These are phyloP conservation scores for Jasminum sambac DNA, from an alignment of 257 asterid genomes.

Conservation along the genomic window DNA sequence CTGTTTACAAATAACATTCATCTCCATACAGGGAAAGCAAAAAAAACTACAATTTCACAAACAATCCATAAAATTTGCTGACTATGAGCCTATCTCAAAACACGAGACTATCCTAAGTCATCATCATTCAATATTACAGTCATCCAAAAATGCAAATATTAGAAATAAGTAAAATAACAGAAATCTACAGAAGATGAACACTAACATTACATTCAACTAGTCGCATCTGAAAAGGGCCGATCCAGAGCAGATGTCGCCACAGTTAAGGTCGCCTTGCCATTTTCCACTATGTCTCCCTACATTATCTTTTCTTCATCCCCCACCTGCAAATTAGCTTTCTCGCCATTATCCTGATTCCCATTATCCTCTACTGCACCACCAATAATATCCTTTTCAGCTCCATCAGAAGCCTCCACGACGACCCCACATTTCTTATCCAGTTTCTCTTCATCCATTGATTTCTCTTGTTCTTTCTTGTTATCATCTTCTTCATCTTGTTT, in stretches of 20 bases:
- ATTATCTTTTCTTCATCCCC: constrained; percentile 39
- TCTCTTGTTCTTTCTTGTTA: constrained; percentile 33
- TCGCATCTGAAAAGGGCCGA: constrained; percentile 64
- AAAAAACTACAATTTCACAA: not conserved
- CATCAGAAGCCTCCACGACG: constrained; percentile 10
- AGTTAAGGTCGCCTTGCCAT: constrained; percentile 45
- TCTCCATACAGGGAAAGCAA: not conserved
- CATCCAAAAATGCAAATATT: not conserved
- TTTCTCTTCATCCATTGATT: constrained; percentile 21
- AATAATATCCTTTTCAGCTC: constrained; percentile 12
- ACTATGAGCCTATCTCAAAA: not conserved
- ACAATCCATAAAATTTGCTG: not conserved
- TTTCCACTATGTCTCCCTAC: constrained; percentile 41
- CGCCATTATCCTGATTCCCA: constrained; percentile 25
- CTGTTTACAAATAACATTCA: not conserved
- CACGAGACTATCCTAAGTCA: not conserved
- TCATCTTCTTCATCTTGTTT: constrained; percentile 37
- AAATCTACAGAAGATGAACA: not conserved
- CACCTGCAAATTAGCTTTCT: constrained; percentile 21
- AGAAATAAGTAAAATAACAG: not conserved
- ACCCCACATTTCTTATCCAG: constrained; percentile 20
- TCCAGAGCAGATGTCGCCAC: constrained; percentile 38
- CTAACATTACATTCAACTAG: constrained; percentile 49
- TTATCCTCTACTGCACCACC: constrained; percentile 3
- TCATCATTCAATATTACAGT: not conserved